A percentile compares a stretch with the other conserved stretches of the same genome.
Evolutionary conservation across 2,329 filamentous ascomycete species (phyloP).

Genomic region (Ceratocystis colombiana): DNA sequence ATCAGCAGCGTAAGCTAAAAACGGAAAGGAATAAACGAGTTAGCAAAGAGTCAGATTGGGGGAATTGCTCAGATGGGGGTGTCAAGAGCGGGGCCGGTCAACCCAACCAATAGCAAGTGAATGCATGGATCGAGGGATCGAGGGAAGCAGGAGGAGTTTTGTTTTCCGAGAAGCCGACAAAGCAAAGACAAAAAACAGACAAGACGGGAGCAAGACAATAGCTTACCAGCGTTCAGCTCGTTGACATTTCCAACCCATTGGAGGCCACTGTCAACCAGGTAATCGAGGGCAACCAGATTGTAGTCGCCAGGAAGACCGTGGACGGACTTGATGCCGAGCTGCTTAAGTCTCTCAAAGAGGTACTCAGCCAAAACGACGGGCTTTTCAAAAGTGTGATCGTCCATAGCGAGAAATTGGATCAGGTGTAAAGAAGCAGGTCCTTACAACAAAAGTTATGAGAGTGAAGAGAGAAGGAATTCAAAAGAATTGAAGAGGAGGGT

Average conservation of each 20-base stretch:
- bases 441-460: background rate
- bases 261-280: conserved; percentile 48
- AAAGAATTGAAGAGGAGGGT: background rate
- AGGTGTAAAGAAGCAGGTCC: conserved; percentile 6
- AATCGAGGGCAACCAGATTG: conserved; percentile 60
- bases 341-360: conserved; percentile 53
- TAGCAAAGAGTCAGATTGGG: background rate
- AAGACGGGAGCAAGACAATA: conserved; percentile 25
- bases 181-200: background rate
- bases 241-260: conserved; percentile 61
- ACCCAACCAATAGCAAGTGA: background rate
- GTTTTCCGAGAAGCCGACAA: background rate
- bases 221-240: conserved; percentile 59
- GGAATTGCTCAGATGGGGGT: background rate
- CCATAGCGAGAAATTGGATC: background rate
- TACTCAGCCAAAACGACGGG: conserved; percentile 56
- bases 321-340: conserved; percentile 54
- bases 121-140: conserved; percentile 18
- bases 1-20: conserved; percentile 62
- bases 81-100: background rate
- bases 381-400: conserved; percentile 34
- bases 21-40: conserved; percentile 26
- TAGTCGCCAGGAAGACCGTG: conserved; percentile 65
- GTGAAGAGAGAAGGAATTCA: background rate
- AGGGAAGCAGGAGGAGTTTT: background rate